Conservation (phyloP, 2,329 filamentous ascomycete species). For the Dothistroma septosporum region DNA sequence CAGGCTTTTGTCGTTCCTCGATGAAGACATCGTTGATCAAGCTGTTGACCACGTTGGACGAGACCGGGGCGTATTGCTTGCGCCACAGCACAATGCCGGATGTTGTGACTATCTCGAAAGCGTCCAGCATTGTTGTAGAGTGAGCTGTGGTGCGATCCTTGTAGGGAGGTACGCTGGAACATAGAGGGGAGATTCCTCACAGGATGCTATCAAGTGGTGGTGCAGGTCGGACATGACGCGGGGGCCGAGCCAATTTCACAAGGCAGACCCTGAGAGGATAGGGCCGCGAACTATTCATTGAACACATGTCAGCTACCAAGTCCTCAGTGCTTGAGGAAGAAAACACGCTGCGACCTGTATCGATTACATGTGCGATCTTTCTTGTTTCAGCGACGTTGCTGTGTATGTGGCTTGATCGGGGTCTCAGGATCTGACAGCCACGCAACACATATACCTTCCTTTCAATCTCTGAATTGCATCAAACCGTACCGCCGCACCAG, state of each 20-base stretch:
- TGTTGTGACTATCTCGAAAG: constrained; percentile 93
- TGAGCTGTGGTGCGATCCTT: constrained; percentile 1
- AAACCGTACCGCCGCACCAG: neutral
- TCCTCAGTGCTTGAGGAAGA: neutral
- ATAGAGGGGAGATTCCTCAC: neutral
- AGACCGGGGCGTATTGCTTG: constrained; percentile 74
- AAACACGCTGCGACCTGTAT: neutral
- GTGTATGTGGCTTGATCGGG: neutral
- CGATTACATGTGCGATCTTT: neutral
- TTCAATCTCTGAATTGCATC: neutral
- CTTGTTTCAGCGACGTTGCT: neutral
- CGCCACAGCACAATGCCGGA: constrained; percentile 98
- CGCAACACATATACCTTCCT: neutral
- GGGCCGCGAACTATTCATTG: neutral
- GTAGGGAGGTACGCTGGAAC: neutral
- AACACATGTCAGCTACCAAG: neutral
- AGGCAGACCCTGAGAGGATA: neutral
- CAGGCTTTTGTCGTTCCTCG: constrained; percentile 72
- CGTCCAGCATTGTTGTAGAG: constrained; percentile 70
- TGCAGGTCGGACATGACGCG: neutral
- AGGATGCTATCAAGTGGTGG: neutral
- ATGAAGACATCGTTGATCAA: constrained; percentile 97
- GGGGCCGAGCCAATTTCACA: constrained; percentile 1
- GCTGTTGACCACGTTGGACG: constrained; percentile 80
- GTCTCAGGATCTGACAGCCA: neutral